Evolutionary conservation across 2,329 filamentous ascomycete species (phyloP).

Genomic region (Trichoderma sp.): DNA sequence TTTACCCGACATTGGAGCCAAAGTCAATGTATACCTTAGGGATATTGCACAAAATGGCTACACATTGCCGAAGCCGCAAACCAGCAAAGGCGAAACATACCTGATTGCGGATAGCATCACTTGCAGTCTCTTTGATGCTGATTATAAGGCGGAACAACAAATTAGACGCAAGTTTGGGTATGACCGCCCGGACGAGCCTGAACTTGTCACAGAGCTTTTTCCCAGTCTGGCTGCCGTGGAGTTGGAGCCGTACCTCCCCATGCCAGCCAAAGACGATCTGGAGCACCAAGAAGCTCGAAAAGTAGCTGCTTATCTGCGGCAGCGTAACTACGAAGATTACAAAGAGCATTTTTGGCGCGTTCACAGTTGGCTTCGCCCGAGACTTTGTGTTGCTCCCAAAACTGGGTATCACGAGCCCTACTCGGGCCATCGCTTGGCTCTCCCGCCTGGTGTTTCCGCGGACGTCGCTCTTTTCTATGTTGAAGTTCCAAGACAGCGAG

Average conservation of each 20-base stretch:
- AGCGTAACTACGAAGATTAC: not conserved
- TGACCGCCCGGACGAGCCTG: too few species aligned
- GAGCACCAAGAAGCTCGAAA: not conserved
- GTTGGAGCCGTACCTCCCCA: not conserved
- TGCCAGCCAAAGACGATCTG: not conserved
- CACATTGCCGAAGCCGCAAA: not conserved
- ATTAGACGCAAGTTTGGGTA: too few species aligned
- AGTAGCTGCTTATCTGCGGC: not conserved
- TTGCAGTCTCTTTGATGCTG: not conserved
- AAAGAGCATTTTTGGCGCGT: not conserved
- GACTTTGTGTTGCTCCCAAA: not conserved
- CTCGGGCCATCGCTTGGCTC: not conserved
- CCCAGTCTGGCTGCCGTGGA: not conserved
- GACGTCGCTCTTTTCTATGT: not conserved
- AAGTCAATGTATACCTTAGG: not conserved
- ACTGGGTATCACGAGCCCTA: not conserved
- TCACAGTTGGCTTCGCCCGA: not conserved
- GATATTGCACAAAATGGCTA: not conserved
- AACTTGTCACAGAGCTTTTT: not conserved
- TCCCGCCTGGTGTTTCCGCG: not conserved
- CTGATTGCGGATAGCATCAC: not conserved
- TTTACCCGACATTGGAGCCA: not conserved
- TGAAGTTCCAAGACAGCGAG: not conserved
- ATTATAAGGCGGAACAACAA: not conserved
- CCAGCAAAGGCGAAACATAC: not conserved